Percentiles rank a stretch among this genome's conserved stretches.
phyloP scores from a whole-genome alignment of 441 rosid species.

The Codiaeum variegatum region DNA sequence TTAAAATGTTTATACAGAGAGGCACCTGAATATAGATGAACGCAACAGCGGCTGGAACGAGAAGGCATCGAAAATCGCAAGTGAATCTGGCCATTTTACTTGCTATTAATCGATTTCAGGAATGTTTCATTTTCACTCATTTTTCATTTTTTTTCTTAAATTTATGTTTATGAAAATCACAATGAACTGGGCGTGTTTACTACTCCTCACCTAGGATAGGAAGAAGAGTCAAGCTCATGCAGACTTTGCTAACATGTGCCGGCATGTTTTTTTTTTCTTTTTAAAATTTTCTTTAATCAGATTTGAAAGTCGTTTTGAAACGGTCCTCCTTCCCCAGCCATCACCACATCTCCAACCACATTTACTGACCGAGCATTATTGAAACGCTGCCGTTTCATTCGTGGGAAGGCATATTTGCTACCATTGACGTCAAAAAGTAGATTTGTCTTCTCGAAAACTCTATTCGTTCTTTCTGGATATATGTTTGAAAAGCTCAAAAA shows the following conservation, averaged over 20 bases:
- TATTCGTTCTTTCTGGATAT: too few species aligned
- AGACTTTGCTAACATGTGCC: slow-evolving; percentile 6
- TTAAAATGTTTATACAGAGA: neutral
- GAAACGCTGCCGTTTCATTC: too few species aligned
- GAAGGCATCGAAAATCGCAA: slow-evolving; percentile 80
- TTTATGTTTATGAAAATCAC: neutral
- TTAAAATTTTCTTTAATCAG: too few species aligned
- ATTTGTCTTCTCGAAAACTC: neutral
- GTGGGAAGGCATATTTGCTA: neutral
- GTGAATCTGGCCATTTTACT: slow-evolving; percentile 24
- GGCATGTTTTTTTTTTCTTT: neutral
- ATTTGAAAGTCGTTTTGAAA: neutral
- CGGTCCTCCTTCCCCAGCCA: too few species aligned
- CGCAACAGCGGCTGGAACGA: slow-evolving; percentile 63
- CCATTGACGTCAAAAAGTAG: neutral
- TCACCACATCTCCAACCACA: too few species aligned
- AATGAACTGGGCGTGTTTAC: neutral
- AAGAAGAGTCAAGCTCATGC: neutral
- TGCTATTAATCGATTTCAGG: neutral
- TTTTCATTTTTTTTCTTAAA: neutral
- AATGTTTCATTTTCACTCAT: neutral
- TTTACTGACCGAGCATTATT: too few species aligned
- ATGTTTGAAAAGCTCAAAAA: neutral
- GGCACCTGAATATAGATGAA: slow-evolving; percentile 82
- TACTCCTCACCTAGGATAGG: neutral